Base-by-base conservation (phyloP, 805 yeast genomes). In the Kodamaea fukazawae region DNA sequence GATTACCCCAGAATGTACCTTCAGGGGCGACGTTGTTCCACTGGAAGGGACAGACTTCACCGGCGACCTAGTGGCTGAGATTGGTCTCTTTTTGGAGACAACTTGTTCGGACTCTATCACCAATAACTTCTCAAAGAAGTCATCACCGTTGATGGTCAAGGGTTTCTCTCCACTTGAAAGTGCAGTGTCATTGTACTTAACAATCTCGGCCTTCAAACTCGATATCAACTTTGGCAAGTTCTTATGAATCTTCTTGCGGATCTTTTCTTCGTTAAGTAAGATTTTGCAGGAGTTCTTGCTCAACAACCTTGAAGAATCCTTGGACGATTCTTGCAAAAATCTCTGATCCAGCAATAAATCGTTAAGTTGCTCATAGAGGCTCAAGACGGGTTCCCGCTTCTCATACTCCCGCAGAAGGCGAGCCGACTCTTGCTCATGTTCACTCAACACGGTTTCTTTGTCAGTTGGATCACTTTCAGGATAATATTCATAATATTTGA, bases 201-300 rank as follows among this genome's bases (percentile, higher is more conserved):
- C 43, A 4, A 86, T 50, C 36, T 73, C 74, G 1, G 45, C 30
- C 44, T 73, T 75, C 34, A 91, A 60, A 1, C 69, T 75, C 3
- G 65, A 60, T 7, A 86, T 61, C 0, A 84, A 68, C 27, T 69
- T 66, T 0, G 98, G 98, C 48, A 86, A 65, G 48, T 76, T 75
- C 53, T 79, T 78, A n/a, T 76, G 63, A 6, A 90, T 69, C 39
- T 75, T 74, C 49, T 83, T 83, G 40, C 97, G 67, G 29, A 80
- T 67, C 53, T 74, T 82, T 55, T 89, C 96, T 56, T 91, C 99
- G 42, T 83, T 76, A 42, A 85, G 69, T 43, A 91, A 65, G 16
- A 90, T 82, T 44, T 81, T 82, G 47, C 91, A 90, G 2, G 89
- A 83, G 50, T 84, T 81, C 53, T 86, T 78, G 46, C 83, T 78